phyloP scores from a whole-genome alignment of 2,329 filamentous ascomycete species.

The Paecilomyces dactylethromorphus region DNA sequence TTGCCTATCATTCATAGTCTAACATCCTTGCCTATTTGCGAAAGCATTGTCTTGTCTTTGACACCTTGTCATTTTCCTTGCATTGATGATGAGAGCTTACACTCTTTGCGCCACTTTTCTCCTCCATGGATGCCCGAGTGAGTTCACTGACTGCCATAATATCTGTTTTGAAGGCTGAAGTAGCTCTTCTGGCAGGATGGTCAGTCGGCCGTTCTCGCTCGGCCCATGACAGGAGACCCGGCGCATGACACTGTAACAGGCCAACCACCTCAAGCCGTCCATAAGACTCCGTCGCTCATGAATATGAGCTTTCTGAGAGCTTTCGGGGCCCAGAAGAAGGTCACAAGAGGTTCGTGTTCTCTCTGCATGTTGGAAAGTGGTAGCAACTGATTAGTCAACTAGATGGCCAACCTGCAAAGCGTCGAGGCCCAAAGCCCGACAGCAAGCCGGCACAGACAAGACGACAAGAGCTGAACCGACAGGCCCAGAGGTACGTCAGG shows the following conservation, averaged over 20 bases:
- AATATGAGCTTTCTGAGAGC: slow-evolving; percentile 60
- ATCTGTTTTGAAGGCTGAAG: not conserved
- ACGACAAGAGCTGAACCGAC: slow-evolving; percentile 87
- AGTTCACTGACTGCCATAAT: not conserved
- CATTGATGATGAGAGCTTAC: not conserved
- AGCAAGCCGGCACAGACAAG: slow-evolving; percentile 90
- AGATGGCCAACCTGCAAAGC: slow-evolving; percentile 83
- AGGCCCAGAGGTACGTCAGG: slow-evolving; percentile 73
- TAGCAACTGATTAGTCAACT: slow-evolving; percentile 9
- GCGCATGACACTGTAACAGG: not conserved
- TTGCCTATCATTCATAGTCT: not conserved
- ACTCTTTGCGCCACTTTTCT: not conserved
- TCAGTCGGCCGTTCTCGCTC: not conserved
- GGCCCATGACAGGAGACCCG: not conserved
- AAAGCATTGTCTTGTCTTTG: not conserved
- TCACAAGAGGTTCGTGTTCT: slow-evolving; percentile 58
- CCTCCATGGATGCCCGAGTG: not conserved
- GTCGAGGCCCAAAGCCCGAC: slow-evolving; percentile 90
- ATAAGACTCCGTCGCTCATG: slow-evolving; percentile 17
- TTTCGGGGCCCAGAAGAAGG: slow-evolving; percentile 59
- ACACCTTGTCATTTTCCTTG: not conserved
- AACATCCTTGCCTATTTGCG: not conserved
- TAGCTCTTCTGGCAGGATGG: not conserved
- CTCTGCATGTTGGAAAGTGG: not conserved
- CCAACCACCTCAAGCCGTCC: not conserved